These are phyloP conservation scores for Macrolepiota dolichaula DNA, from an alignment of 768 basidiomycete genomes.

Conservation along the genomic window DNA sequence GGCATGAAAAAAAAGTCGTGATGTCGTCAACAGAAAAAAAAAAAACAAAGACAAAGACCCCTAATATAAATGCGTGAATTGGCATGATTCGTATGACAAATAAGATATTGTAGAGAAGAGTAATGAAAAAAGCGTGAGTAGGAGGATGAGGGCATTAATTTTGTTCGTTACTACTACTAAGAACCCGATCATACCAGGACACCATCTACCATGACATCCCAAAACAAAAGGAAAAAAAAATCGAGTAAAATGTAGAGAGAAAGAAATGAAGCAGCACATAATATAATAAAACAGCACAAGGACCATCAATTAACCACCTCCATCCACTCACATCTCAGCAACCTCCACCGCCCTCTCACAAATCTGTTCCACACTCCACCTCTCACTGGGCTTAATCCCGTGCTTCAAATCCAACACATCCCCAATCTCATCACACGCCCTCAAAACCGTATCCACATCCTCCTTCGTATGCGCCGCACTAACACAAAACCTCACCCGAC, in stretches of 20 bases:
- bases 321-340: conserved; percentile 36
- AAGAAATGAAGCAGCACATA: too few relatives aligned
- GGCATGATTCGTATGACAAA: not conserved
- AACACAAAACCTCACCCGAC: conserved; percentile 90
- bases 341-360: conserved; percentile 71
- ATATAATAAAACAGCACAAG: not conserved
- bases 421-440: conserved; percentile 91
- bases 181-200: too few relatives aligned
- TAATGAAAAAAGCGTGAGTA: not conserved
- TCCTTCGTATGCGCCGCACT: conserved; percentile 96
- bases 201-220: too few relatives aligned
- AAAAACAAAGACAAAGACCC: not conserved
- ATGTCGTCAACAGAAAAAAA: too few relatives aligned
- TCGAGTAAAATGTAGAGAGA: too few relatives aligned
- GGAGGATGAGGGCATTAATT: not conserved
- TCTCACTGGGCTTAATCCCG: conserved; percentile 45
- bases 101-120: too few relatives aligned
- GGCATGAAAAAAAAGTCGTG: not conserved
- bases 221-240: too few relatives aligned
- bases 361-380: conserved; percentile 81
- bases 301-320: not conserved
- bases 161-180: not conserved
- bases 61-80: too few relatives aligned
- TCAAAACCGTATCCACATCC: conserved; percentile 83
- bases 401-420: conserved; percentile 89